Percentiles rank a stretch among this genome's conserved stretches.
These are phyloP conservation scores for Verticillium nonalfalfae DNA, from an alignment of 2,329 filamentous ascomycete species.

Conservation along the genomic window DNA sequence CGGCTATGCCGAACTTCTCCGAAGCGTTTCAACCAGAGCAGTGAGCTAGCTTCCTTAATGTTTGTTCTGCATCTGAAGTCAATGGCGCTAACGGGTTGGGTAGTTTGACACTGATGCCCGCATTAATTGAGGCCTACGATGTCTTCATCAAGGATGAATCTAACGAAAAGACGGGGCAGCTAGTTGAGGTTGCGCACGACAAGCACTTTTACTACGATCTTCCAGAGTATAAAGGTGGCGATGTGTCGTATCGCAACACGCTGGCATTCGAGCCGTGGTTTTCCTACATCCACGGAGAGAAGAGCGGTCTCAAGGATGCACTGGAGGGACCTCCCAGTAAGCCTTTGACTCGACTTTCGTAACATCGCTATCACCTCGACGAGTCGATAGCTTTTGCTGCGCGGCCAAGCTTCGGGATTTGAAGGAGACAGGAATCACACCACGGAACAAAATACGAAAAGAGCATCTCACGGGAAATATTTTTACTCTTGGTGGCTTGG, in stretches of 20 bases:
- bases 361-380: not conserved
- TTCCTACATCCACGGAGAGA: conserved; percentile 12
- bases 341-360: not conserved
- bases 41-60: conserved; percentile 1
- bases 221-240: conserved; percentile 11
- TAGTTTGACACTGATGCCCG: conserved; percentile 4
- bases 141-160: conserved; percentile 10
- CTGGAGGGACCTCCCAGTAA: conserved; percentile 5
- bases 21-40: conserved; percentile 28
- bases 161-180: conserved; percentile 7
- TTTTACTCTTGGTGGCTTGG: not conserved
- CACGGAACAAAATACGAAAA: not conserved
- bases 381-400: not conserved
- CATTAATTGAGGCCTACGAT: conserved; percentile 6
- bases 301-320: conserved; percentile 8
- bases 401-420: not conserved
- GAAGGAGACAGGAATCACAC: not conserved
- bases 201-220: conserved; percentile 3
- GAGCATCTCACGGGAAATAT: not conserved
- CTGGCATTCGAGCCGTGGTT: conserved; percentile 16
- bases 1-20: conserved; percentile 34
- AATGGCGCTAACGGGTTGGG: not conserved
- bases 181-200: conserved; percentile 11
- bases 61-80: not conserved
- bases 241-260: conserved; percentile 9